A percentile compares a stretch with the other conserved stretches of the same genome.
Conservation (phyloP, 345 rosid species). For the Xanthoceras sorbifolium region DNA sequence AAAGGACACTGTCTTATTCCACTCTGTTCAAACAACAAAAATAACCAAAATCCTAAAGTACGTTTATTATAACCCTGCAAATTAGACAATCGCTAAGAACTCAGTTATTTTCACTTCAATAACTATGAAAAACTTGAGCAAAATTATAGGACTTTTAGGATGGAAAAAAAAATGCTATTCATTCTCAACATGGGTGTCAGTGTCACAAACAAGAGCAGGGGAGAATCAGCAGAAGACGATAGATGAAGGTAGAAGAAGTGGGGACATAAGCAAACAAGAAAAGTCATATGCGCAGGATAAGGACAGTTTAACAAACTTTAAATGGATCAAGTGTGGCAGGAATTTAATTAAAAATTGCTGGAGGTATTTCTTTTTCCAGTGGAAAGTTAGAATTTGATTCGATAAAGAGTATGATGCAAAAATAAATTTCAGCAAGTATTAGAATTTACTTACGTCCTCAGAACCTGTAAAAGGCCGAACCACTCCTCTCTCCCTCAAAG, state of each 20-base stretch:
- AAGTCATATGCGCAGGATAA: slow-evolving; percentile 1
- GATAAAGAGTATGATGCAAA: neutral
- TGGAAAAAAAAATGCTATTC: neutral
- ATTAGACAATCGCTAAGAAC: neutral
- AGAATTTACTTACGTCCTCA: slow-evolving; percentile 79
- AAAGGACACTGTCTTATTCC: neutral
- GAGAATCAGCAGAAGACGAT: neutral
- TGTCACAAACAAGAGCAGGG: neutral
- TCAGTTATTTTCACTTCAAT: neutral
- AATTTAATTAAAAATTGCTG: neutral
- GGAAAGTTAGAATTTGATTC: neutral
- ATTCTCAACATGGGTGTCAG: neutral
- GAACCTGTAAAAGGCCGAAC: slow-evolving; percentile 80
- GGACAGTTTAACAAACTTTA: neutral
- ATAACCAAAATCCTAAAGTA: neutral
- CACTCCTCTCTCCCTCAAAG: slow-evolving; percentile 80
- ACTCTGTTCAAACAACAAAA: neutral
- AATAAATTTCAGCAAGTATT: neutral
- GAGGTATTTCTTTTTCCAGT: neutral
- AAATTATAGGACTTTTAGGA: neutral
- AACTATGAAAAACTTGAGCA: neutral
- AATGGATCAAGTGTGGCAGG: neutral
- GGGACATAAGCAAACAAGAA: neutral
- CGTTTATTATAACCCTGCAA: neutral
- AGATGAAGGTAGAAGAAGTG: neutral